These are phyloP conservation scores for Aspergillus hancockii DNA, from an alignment of 495 filamentous ascomycete species.

Conservation along the genomic window DNA sequence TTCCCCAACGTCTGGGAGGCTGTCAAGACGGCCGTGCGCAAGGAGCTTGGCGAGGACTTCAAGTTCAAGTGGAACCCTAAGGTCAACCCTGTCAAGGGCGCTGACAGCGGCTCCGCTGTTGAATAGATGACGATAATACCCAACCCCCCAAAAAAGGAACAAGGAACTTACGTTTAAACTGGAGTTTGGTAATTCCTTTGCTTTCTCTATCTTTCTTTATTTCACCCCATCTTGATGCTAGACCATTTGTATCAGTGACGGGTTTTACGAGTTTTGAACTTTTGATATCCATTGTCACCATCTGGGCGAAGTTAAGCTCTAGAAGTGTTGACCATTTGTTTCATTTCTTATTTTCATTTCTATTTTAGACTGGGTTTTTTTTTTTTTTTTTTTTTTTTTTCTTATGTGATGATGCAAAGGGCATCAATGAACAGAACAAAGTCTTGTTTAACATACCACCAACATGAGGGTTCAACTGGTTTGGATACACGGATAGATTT, in stretches of 20 bases:
- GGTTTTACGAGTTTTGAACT: conserved; percentile 24
- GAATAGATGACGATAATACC: conserved; percentile 43
- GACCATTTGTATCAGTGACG: conserved; percentile 1
- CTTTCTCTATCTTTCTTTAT: conserved; percentile 4
- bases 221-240: conserved; percentile 4
- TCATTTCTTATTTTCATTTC: conserved; percentile 8
- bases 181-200: conserved; percentile 17
- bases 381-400: conserved; percentile 14
- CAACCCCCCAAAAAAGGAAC: conserved; percentile 15
- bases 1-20: conserved; percentile 58
- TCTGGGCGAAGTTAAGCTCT: conserved; percentile 11
- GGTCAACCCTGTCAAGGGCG: conserved; percentile 66
- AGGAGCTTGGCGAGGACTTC: conserved; percentile 58
- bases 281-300: conserved; percentile 36
- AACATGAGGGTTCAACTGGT: conserved; percentile 3
- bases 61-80: conserved; percentile 58
- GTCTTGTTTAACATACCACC: conserved; percentile 5
- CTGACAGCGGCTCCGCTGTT: conserved; percentile 52
- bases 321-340: conserved; percentile 9
- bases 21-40: conserved; percentile 54
- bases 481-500: conserved; percentile 7
- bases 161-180: conserved; percentile 4
- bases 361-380: conserved; percentile 21
- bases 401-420: conserved; percentile 18
- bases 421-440: conserved; percentile 5